Base-by-base conservation (phyloP, 257 asterid species). In the Solanum pimpinellifolium region DNA sequence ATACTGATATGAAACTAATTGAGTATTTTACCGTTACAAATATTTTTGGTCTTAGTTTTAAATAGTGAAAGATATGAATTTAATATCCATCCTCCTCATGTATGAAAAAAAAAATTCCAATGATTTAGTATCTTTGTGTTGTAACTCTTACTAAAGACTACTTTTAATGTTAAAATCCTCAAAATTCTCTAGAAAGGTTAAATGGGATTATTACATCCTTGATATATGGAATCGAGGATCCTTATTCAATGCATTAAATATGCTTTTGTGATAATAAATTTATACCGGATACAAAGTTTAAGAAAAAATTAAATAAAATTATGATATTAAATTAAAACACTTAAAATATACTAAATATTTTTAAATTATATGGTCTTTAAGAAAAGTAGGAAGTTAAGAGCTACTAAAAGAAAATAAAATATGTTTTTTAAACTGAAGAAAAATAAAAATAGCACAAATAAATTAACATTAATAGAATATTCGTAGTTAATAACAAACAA, bases 1-100 rank as follows among this genome's bases (percentile, higher is more conserved):
- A 74, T 81, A 31, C 12, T 47, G 46, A 81, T 81, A 29, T 81
- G 85, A 31, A 81, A 49, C 31, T 81, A 81, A 81, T 29, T 49
- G 69, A 81, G 69, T 49, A 81, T 49, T 56, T 27, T 37, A 2
- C 56, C 21, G 86, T 87, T 70, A 68, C 86, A 33, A 69, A 29
- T 81, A 80, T 81, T 81, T 21, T 74, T 29, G 4, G 11, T 46
- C n/a, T 81, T 16, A 29, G 42, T 6, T 81, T 81, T 81, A 16
- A 49, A 29, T 11, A 81, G 69, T 6, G 46, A 3, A 49, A 81
- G 11, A 81, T 81, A 81, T 49, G 29, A 5, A 10, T 81, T 49
- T 81, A 47, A 29, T 47, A 52, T 23, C 16, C 62, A 52, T 52
- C n/a, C 62, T 52, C 49, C 65, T 77, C 84, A 25, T 12, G 56